These are phyloP conservation scores for Epichloe sp. DNA, from an alignment of 2,329 filamentous ascomycete genomes.

Conservation along the genomic window DNA sequence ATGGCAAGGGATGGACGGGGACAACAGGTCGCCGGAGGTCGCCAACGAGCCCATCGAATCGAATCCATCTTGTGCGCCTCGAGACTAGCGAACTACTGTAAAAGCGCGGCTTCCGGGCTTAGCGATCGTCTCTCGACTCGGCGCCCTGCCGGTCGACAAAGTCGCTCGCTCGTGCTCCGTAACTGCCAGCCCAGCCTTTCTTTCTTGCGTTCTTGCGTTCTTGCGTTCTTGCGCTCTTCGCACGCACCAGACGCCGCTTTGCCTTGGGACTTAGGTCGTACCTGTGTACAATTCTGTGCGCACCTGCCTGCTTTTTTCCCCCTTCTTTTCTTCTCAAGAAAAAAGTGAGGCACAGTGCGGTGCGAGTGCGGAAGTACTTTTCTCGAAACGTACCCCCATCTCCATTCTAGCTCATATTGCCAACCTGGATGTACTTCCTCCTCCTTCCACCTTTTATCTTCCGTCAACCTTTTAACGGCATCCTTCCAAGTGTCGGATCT, in stretches of 20 bases:
- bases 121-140: constrained; percentile 9
- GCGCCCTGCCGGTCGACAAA: constrained; percentile 2
- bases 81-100: constrained; percentile 5
- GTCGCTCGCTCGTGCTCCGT: background rate
- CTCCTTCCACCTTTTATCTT: background rate
- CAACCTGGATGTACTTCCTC: background rate
- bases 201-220: too few species aligned
- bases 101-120: constrained; percentile 10
- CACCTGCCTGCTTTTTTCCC: background rate
- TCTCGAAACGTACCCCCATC: background rate
- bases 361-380: background rate
- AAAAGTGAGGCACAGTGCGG: background rate
- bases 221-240: too few species aligned
- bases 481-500: background rate
- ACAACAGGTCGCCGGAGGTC: background rate
- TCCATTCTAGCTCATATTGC: background rate
- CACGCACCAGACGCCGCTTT: background rate
- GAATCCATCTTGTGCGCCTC: constrained; percentile 3
- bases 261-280: background rate
- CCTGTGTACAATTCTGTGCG: background rate
- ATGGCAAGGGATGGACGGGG: background rate
- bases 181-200: background rate
- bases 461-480: background rate
- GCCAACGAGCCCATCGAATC: background rate
- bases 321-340: background rate